phyloP scores from a whole-genome alignment of 805 yeast species.

The Metschnikowia noctiluminum region DNA sequence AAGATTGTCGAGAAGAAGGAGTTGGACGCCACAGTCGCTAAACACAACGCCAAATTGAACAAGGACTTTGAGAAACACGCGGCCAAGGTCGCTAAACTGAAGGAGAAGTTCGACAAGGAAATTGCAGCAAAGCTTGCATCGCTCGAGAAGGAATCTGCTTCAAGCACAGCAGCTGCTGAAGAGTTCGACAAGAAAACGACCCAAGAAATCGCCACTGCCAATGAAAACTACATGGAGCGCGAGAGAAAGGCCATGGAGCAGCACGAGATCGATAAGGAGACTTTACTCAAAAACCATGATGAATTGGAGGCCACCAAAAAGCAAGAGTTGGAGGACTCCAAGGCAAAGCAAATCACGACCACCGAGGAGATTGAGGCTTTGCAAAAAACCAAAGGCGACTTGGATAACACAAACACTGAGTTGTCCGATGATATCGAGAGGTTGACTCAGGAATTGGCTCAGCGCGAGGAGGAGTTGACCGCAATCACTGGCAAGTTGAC shows the following conservation, averaged over 20 bases:
- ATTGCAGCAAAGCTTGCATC: slow-evolving; percentile 31
- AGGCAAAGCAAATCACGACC: slow-evolving; percentile 39
- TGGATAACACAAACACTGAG: slow-evolving; percentile 38
- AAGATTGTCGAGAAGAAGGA: slow-evolving; percentile 38
- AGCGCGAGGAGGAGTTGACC: slow-evolving; percentile 32
- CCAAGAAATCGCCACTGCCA: slow-evolving; percentile 44
- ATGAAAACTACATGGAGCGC: slow-evolving; percentile 41
- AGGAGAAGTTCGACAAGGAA: slow-evolving; percentile 40
- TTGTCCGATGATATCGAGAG: slow-evolving; percentile 39
- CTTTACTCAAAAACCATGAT: slow-evolving; percentile 40
- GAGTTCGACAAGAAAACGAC: slow-evolving; percentile 40
- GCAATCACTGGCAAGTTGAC: slow-evolving; percentile 31
- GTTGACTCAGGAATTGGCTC: slow-evolving; percentile 40
- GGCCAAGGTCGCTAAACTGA: slow-evolving; percentile 36
- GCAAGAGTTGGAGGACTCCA: slow-evolving; percentile 42
- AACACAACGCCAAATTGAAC: slow-evolving; percentile 35
- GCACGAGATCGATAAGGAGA: slow-evolving; percentile 44
- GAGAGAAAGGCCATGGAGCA: slow-evolving; percentile 46
- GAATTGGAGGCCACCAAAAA: slow-evolving; percentile 44
- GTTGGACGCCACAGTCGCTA: slow-evolving; percentile 33
- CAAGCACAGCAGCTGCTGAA: slow-evolving; percentile 29
- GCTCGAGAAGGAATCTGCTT: slow-evolving; percentile 20
- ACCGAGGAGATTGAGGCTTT: slow-evolving; percentile 44
- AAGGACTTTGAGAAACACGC: slow-evolving; percentile 36
- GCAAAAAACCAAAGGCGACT: slow-evolving; percentile 40